phyloP scores from a whole-genome alignment of 495 filamentous ascomycete genomes.

The Rusavskia elegans region DNA sequence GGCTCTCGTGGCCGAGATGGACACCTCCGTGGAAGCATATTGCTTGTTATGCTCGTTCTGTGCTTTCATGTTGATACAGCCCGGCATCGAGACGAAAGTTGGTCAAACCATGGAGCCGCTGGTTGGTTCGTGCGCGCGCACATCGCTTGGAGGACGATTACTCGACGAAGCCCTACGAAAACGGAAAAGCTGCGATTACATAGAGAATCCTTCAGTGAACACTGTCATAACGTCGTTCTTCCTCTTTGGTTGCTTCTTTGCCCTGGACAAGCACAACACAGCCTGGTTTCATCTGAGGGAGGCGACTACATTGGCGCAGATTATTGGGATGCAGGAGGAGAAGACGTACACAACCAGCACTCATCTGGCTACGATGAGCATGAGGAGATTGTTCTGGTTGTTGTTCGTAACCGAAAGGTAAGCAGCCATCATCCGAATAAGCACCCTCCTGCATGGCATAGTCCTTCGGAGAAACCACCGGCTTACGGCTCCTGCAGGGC shows the following conservation, averaged over 20 bases:
- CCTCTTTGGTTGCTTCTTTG: constrained; percentile 59
- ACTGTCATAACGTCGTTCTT: constrained; percentile 67
- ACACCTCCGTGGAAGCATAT: constrained; percentile 56
- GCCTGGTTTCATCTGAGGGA: constrained; percentile 52
- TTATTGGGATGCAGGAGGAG: constrained; percentile 43
- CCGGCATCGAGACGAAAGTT: constrained; percentile 46
- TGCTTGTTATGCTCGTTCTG: constrained; percentile 65
- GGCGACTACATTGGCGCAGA: constrained; percentile 39
- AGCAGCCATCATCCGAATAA: neutral
- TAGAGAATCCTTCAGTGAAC: constrained; percentile 52
- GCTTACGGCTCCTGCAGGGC: constrained; percentile 25
- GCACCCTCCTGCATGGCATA: too few species aligned
- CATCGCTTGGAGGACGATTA: constrained; percentile 35
- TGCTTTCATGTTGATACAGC: constrained; percentile 74
- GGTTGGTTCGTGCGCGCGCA: constrained; percentile 26
- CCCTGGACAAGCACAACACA: constrained; percentile 36
- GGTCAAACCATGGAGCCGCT: constrained; percentile 37
- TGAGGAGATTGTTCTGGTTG: constrained; percentile 46
- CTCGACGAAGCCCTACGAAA: constrained; percentile 63
- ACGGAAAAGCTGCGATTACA: constrained; percentile 56
- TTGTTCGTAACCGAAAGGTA: constrained; percentile 45
- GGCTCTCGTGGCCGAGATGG: constrained; percentile 42
- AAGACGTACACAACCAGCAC: constrained; percentile 29
- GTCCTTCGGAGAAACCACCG: neutral
- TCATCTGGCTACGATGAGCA: constrained; percentile 32